A percentile compares a stretch with the other conserved stretches of the same genome.
Evolutionary conservation across 139 green algal species (phyloP).

Genomic region (Pleodorina starrii): DNA sequence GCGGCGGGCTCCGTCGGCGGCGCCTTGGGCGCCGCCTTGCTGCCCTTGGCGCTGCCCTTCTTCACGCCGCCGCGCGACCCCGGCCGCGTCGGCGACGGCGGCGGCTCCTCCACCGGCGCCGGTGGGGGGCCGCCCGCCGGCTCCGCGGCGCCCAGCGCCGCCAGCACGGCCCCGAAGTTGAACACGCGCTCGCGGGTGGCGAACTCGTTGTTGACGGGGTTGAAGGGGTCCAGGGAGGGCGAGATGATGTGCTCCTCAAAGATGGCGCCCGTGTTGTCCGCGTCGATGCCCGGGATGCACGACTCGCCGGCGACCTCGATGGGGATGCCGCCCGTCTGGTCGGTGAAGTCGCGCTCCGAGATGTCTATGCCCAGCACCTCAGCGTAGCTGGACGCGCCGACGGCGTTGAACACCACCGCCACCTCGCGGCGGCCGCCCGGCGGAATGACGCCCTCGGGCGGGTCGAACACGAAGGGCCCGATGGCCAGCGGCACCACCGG

Average conservation of each 20-base stretch:
- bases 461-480: conserved; percentile 76
- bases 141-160: conserved; percentile 58
- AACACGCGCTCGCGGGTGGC: conserved; percentile 77
- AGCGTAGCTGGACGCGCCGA: neutral
- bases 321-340: conserved; percentile 72
- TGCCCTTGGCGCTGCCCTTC: neutral
- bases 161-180: conserved; percentile 83
- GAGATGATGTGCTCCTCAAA: conserved; percentile 89
- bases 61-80: too few relatives aligned
- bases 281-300: conserved; percentile 84
- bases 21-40: neutral
- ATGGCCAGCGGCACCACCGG: conserved; percentile 50
- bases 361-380: conserved; percentile 73
- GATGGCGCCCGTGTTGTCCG: conserved; percentile 75
- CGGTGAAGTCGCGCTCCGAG: conserved; percentile 70
- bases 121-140: neutral
- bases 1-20: neutral
- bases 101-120: neutral
- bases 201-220: conserved; percentile 71
- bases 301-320: conserved; percentile 83
- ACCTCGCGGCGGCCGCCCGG: conserved; percentile 68
- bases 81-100: neutral
- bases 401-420: conserved; percentile 74
- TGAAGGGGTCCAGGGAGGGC: conserved; percentile 72
- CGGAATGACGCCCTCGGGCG: conserved; percentile 62